Evolutionary conservation across 768 basidiomycete genomes (phyloP).

Genomic region (Favolaschia claudopus): DNA sequence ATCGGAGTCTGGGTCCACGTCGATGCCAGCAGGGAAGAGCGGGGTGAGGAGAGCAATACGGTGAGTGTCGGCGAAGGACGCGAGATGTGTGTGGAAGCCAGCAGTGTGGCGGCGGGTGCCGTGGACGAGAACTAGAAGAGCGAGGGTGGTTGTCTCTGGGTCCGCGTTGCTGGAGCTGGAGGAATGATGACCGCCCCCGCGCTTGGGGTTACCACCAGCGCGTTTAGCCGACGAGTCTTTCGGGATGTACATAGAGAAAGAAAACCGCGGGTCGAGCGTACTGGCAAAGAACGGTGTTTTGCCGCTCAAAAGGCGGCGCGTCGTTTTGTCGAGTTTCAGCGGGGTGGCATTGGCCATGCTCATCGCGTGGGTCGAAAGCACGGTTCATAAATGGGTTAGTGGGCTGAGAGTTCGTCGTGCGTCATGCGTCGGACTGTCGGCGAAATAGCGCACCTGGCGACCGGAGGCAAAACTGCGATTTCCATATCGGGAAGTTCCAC

Average conservation of each 20-base stretch:
- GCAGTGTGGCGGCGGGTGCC: conserved; percentile 26
- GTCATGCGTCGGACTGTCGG: too few species aligned
- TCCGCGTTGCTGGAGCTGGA: too few species aligned
- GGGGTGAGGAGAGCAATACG: conserved; percentile 23
- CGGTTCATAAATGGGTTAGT: too few species aligned
- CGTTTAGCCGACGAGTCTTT: neutral
- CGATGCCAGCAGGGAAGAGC: conserved; percentile 33
- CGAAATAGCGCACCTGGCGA: too few species aligned
- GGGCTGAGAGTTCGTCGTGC: too few species aligned
- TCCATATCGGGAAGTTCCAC: too few species aligned
- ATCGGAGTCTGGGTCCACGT: too few species aligned
- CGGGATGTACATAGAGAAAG: conserved; percentile 27
- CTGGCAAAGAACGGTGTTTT: conserved; percentile 27
- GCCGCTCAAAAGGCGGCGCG: conserved; percentile 9
- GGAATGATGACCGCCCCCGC: too few species aligned
- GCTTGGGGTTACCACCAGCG: too few species aligned
- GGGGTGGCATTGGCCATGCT: too few species aligned
- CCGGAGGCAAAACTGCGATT: too few species aligned
- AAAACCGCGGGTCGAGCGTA: conserved; percentile 29
- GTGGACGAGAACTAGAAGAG: conserved; percentile 31
- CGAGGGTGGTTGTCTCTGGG: conserved; percentile 1
- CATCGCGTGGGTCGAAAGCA: too few species aligned
- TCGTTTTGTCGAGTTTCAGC: conserved; percentile 11
- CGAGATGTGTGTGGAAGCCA: conserved; percentile 12
- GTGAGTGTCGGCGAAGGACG: conserved; percentile 23